Evolutionary conservation across 148 eudicot genomes (phyloP), one percentile per base, ranked within the genome.

Genomic region (Persicaria tinctoria): DNA sequence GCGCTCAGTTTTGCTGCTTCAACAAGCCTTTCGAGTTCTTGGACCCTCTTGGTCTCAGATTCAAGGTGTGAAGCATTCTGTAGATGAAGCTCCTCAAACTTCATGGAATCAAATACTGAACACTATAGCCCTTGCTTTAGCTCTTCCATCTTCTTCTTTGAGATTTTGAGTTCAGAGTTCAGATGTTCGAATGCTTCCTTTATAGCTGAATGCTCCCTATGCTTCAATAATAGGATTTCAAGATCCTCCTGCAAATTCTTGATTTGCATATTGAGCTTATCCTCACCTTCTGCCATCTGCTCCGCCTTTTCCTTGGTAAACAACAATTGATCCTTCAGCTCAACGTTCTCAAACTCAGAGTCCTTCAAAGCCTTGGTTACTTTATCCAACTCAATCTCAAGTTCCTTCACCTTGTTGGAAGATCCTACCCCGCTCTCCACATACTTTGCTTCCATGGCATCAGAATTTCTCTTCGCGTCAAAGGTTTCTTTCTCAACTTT

Each of bases 401-500:
- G 87, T 76, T 90, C 95, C 77, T 82, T 87, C 60, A 80, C 68
- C 83, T 84, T 91, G 75, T 91, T 76, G 46, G 55, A 74, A 51
- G 76, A 75, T 72, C 80, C 79, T 45, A 75, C 80, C n/a, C 79
- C 78, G 59, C 66, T 80, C 41, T 50, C 72, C 18, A 84, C 63
- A 57, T 51, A 17, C 12, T 51, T 51, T 69, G 80, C 76, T 78
- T 80, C 82, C 50, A 84, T 77, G 73, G 74, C 71, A 20, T 64
- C 73, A 63, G 85, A 51, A 46, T 72, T 78, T 5, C 85, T 88
- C 77, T 88, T 87, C 62, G 50, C 70, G 46, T 85, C 89, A 4
- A 82, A 69, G 14, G 84, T 59, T 79, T 90, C 97, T 81, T 86
- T 90, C 79, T 95, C 99, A 53, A 95, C 89, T 76, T 95, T 95